A percentile compares a stretch with the other conserved stretches of the same genome.
These are phyloP conservation scores for Cryptococcus sp. DNA, from an alignment of 1,284 basidiomycete species.

Conservation along the genomic window DNA sequence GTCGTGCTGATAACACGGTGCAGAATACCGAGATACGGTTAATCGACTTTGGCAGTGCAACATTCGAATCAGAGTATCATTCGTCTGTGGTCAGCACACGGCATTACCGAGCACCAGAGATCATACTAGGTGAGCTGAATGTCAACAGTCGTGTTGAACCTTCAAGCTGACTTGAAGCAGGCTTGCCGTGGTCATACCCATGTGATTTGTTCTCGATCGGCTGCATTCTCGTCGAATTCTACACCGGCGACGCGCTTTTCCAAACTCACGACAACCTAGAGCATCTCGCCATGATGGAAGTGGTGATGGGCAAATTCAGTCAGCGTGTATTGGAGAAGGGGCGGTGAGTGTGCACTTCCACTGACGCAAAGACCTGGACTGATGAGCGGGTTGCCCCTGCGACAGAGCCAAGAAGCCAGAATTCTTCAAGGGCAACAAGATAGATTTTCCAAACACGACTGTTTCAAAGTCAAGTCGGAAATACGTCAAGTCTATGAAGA, in stretches of 20 bases:
- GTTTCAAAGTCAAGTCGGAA: constrained; percentile 87
- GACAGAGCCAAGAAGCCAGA: constrained; percentile 73
- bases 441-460: constrained; percentile 89
- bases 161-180: constrained; percentile 54
- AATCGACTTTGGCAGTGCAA: constrained; percentile 97
- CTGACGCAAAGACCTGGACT: not conserved
- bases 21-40: constrained; percentile 86
- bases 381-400: constrained; percentile 26
- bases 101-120: constrained; percentile 98
- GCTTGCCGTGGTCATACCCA: constrained; percentile 96
- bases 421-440: constrained; percentile 81
- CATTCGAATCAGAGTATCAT: constrained; percentile 97
- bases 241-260: constrained; percentile 94
- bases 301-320: constrained; percentile 97
- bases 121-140: constrained; percentile 80
- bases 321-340: constrained; percentile 66
- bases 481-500: constrained; percentile 84
- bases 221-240: constrained; percentile 98
- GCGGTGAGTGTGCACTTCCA: constrained; percentile 36
- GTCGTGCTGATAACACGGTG: not conserved
- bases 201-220: constrained; percentile 99
- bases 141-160: not conserved
- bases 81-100: constrained; percentile 96
- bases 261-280: constrained; percentile 99
- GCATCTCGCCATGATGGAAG: constrained; percentile 99